A percentile compares a stretch with the other conserved stretches of the same genome.
Conservation (phyloP, 2,329 filamentous ascomycete species). For the Fusarium nisikadoi region DNA sequence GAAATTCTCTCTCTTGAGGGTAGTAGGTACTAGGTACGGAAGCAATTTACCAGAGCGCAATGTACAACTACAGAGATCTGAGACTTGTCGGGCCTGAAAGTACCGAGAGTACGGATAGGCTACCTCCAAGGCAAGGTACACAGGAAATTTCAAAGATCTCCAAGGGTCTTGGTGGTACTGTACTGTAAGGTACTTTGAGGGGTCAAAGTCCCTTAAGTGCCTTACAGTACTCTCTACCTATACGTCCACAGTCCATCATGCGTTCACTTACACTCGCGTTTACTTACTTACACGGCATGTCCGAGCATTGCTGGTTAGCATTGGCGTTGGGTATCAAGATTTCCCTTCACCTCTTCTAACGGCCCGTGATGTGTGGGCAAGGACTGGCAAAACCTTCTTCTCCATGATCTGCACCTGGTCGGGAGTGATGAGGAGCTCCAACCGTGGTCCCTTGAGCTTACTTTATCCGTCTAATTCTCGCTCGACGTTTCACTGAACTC, state of each 20-base stretch:
- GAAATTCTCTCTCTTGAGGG: background rate
- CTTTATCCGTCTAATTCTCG: conserved; percentile 17
- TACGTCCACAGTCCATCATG: background rate
- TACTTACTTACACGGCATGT: conserved; percentile 22
- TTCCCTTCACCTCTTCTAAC: conserved; percentile 38
- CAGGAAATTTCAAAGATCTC: background rate
- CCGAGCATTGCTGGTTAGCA: background rate
- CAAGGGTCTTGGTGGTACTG: conserved; percentile 4
- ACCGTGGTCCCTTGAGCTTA: conserved; percentile 8
- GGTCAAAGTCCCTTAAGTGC: too few relatives aligned
- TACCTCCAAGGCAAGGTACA: background rate
- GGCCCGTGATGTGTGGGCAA: conserved; percentile 27
- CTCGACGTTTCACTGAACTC: conserved; percentile 16
- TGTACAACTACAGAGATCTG: background rate
- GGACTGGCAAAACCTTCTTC: conserved; percentile 31
- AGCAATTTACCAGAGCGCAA: background rate
- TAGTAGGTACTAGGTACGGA: background rate
- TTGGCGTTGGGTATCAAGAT: conserved; percentile 35
- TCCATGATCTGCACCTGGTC: conserved; percentile 29
- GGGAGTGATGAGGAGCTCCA: background rate
- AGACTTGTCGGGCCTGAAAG: conserved; percentile 9
- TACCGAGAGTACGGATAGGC: conserved; percentile 14
- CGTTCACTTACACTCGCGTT: conserved; percentile 14
- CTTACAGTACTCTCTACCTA: background rate
- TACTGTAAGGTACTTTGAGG: conserved; percentile 6